A percentile compares a stretch with the other conserved stretches of the same genome.
Evolutionary conservation across 192 early-diverging fungal species (phyloP).

Genomic region (Coemansia sp.): DNA sequence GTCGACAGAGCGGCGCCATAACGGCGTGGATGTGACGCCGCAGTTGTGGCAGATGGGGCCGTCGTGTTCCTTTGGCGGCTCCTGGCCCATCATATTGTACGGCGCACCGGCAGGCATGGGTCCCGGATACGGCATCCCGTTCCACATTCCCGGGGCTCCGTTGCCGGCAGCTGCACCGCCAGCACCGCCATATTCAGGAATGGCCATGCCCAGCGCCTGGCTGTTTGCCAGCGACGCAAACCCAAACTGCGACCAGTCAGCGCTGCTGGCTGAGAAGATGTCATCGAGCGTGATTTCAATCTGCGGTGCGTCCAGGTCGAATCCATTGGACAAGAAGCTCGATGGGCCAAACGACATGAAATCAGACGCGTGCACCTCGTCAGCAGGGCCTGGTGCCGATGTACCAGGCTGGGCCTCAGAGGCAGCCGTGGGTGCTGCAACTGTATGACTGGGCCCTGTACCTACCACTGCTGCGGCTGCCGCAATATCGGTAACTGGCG

Average conservation of each 20-base stretch:
- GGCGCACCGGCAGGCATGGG: conserved; percentile 26
- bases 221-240: conserved; percentile 24
- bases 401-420: conserved; percentile 2
- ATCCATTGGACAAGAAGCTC: conserved; percentile 47
- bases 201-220: conserved; percentile 32
- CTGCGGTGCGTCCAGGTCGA: conserved; percentile 51
- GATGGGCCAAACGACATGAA: conserved; percentile 53
- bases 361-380: conserved; percentile 45
- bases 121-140: conserved; percentile 29
- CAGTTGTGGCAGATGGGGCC: conserved; percentile 66
- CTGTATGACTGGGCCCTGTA: background rate
- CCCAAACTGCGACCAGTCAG: conserved; percentile 47
- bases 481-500: background rate
- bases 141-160: conserved; percentile 30
- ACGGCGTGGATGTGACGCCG: conserved; percentile 78
- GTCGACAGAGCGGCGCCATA: conserved; percentile 87
- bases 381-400: background rate
- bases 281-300: conserved; percentile 54
- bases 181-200: conserved; percentile 31
- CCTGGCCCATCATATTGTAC: conserved; percentile 19
- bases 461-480: background rate
- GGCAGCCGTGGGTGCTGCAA: background rate
- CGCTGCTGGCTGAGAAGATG: conserved; percentile 47
- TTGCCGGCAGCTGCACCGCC: background rate
- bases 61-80: conserved; percentile 31